Evolutionary conservation across 805 yeast genomes (phyloP).

Genomic region (Martiniozyma abietophila): DNA sequence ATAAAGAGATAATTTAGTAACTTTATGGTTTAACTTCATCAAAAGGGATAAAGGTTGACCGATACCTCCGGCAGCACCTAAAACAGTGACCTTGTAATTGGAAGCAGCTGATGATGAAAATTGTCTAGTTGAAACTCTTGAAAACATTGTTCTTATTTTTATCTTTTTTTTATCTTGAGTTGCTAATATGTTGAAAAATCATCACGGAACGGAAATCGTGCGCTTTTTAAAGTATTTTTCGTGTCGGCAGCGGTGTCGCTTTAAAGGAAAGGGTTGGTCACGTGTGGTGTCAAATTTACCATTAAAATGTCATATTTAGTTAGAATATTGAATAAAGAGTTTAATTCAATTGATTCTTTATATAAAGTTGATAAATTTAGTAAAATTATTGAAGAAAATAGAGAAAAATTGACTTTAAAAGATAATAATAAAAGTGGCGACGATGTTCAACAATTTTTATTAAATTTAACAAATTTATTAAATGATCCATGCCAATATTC

Average conservation of each 20-base stretch:
- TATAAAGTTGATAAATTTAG: slow-evolving; percentile 1
- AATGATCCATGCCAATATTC: slow-evolving; percentile 1
- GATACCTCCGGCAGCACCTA: slow-evolving; percentile 92
- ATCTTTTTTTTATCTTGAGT: neutral
- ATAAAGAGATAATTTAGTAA: slow-evolving; percentile 63
- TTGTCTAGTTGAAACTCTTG: slow-evolving; percentile 38
- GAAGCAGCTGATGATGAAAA: slow-evolving; percentile 59
- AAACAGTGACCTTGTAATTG: slow-evolving; percentile 72
- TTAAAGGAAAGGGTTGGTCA: too few species aligned
- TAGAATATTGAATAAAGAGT: slow-evolving; percentile 4
- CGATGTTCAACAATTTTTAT: neutral
- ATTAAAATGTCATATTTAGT: too few species aligned
- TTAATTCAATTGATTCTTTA: slow-evolving; percentile 1
- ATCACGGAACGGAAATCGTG: too few species aligned
- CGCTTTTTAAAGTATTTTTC: too few species aligned
- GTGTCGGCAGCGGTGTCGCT: too few species aligned
- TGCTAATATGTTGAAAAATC: neutral
- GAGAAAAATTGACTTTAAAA: neutral
- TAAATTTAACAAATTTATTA: neutral
- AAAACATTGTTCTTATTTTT: slow-evolving; percentile 35
- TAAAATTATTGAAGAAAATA: neutral
- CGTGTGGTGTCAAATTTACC: too few species aligned
- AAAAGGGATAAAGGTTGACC: slow-evolving; percentile 88
- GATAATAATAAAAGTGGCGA: neutral
- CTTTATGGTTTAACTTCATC: slow-evolving; percentile 57